Conservation (phyloP, 352 stramenopile species). For the Pythium periplocum region DNA sequence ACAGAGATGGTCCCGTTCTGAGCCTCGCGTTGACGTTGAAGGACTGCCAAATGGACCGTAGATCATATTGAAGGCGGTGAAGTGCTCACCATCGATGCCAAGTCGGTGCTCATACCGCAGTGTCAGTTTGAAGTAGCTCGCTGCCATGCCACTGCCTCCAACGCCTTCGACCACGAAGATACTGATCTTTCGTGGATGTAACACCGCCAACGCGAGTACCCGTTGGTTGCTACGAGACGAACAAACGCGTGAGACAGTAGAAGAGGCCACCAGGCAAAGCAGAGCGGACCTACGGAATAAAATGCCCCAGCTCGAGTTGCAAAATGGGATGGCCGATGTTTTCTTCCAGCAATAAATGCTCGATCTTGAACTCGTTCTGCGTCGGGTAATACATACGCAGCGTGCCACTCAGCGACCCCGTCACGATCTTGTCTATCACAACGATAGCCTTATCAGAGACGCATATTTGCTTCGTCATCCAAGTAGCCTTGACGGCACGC, state of each 20-base stretch:
- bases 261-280: neutral
- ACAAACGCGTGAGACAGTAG: neutral
- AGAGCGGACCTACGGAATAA: conserved; percentile 58
- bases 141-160: conserved; percentile 63
- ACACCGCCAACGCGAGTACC: conserved; percentile 69
- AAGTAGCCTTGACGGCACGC: conserved; percentile 1
- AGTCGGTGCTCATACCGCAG: conserved; percentile 84
- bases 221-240: conserved; percentile 40
- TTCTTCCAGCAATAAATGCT: conserved; percentile 87
- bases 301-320: conserved; percentile 80
- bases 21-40: conserved; percentile 3
- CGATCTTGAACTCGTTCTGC: conserved; percentile 80
- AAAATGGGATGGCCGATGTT: conserved; percentile 82
- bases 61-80: conserved; percentile 90
- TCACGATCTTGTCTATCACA: conserved; percentile 81
- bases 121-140: conserved; percentile 81
- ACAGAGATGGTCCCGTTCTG: conserved; percentile 75
- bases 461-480: neutral
- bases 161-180: conserved; percentile 82
- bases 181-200: conserved; percentile 73
- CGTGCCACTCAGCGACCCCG: conserved; percentile 79
- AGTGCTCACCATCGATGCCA: conserved; percentile 85
- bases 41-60: conserved; percentile 66
- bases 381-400: conserved; percentile 82
- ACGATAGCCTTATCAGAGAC: neutral